Base-by-base conservation (phyloP, 768 basidiomycete genomes). In the Rhodotorula paludigena region DNA sequence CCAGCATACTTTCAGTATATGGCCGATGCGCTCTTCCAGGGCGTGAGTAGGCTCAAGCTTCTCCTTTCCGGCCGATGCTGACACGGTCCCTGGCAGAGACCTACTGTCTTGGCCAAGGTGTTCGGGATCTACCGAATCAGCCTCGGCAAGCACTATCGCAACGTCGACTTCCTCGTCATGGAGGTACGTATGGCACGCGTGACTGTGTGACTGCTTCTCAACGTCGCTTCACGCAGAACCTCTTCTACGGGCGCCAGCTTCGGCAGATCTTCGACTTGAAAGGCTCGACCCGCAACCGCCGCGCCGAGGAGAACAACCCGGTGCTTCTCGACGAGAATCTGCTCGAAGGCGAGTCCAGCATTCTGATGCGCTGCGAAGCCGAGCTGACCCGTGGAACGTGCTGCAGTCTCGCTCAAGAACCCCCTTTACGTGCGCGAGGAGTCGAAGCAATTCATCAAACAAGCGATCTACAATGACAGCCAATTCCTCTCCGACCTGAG, bases 1-100 rank as follows among this genome's bases (percentile, higher is more conserved):
- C 96, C 94, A 0, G 89, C 90, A 3, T 99, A 99, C 78, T 98
- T 99, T 75, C 89, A 93, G 69, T 99, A 98, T 77, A 93, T 97
- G 88, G 89, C 91, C 2, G 90, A 89, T n/a, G 89, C 92, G 4
- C 86, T 96, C 23, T 84, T 86, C 58, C 87, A 87, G 44, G 85
- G 89, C 72, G 92, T 93, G 41, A 64, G 88, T 80, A 16, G 48
- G 18, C 11, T 2, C 6, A n/a, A 2, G 1, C 15, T 39, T 25
- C 39, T 20, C 11, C 23, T n/a, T 10, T 44, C 20, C 23, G 30
- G 12, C 8, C 45, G n/a, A 14, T 28, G 16, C 9, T 42, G n/a
- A 12, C 59, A 8, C 15, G 5, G 5, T 33, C 8, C 30, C 42
- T 39, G 58, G 4, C 73, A 94, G 90, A 89, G 91, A 21, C 94